These are phyloP conservation scores for Colletotrichum cordylinicola DNA, from an alignment of 2,329 filamentous ascomycete genomes.

Conservation along the genomic window DNA sequence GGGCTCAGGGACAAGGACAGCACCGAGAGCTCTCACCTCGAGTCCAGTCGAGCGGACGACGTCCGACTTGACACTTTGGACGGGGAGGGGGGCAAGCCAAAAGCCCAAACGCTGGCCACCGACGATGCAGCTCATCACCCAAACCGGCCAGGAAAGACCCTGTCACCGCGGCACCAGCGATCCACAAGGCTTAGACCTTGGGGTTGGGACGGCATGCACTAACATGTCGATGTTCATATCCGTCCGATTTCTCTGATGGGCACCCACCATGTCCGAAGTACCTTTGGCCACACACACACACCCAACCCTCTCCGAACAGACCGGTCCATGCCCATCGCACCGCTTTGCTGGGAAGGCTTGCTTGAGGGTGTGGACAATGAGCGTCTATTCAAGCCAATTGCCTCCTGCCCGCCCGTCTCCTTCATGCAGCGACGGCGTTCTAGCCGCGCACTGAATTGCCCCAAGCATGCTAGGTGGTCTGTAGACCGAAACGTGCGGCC, in stretches of 20 bases:
- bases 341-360: not conserved
- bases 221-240: not conserved
- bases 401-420: not conserved
- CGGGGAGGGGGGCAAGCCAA: not conserved
- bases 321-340: not conserved
- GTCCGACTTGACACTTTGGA: conserved; percentile 6
- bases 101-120: not conserved
- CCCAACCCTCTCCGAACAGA: not conserved
- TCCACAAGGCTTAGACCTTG: conserved; percentile 18
- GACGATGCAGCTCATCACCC: not conserved
- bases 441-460: not conserved
- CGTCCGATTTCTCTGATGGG: not conserved
- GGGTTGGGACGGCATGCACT: not conserved
- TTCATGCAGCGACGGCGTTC: not conserved
- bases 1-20: not conserved
- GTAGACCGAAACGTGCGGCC: not conserved
- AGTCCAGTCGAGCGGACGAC: not conserved
- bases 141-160: not conserved
- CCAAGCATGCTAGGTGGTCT: not conserved
- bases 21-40: not conserved
- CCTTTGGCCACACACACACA: not conserved
- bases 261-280: not conserved
- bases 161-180: not conserved
- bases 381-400: conserved; percentile 10
- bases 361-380: not conserved